These are phyloP conservation scores for Thalassia testudinum DNA, from an alignment of 116 monocot genomes.

Conservation along the genomic window DNA sequence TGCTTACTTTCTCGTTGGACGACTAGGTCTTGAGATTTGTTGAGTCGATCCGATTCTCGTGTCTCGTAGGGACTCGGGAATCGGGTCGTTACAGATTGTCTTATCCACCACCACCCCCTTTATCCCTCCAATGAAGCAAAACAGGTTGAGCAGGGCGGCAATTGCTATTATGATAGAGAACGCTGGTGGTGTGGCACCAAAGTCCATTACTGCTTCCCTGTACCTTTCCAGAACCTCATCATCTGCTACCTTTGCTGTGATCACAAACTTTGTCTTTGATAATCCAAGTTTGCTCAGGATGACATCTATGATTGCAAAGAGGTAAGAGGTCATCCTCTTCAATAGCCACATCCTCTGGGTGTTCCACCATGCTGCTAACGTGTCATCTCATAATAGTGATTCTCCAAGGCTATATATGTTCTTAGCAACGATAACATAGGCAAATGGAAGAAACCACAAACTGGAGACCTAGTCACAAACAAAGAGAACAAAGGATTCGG, in stretches of 20 bases:
- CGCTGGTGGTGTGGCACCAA: slow-evolving; percentile 24
- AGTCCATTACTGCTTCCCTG: slow-evolving; percentile 39
- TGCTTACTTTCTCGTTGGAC: too few relatives aligned
- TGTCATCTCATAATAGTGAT: slow-evolving; percentile 11
- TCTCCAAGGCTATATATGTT: slow-evolving; percentile 13
- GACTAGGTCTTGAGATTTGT: too few relatives aligned
- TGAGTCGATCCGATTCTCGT: too few relatives aligned
- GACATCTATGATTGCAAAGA: slow-evolving; percentile 22
- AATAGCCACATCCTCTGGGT: slow-evolving; percentile 40
- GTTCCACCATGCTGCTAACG: slow-evolving; percentile 46
- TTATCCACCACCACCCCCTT: neutral
- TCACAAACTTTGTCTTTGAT: slow-evolving; percentile 15
- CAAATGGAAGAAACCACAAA: slow-evolving; percentile 24
- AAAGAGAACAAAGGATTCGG: neutral
- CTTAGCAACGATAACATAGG: slow-evolving; percentile 9
- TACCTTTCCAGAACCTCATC: slow-evolving; percentile 30
- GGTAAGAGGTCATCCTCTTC: slow-evolving; percentile 28
- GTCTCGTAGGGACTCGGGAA: too few relatives aligned
- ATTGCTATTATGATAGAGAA: slow-evolving; percentile 14
- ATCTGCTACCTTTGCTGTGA: slow-evolving; percentile 33
- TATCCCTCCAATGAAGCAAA: slow-evolving; percentile 13
- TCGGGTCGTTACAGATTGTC: too few relatives aligned
- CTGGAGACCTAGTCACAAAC: slow-evolving; percentile 10
- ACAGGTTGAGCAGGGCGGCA: slow-evolving; percentile 16
- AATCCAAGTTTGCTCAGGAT: slow-evolving; percentile 13